These are phyloP conservation scores for Corchorus capsularis DNA, from an alignment of 345 rosid species.

Conservation along the genomic window DNA sequence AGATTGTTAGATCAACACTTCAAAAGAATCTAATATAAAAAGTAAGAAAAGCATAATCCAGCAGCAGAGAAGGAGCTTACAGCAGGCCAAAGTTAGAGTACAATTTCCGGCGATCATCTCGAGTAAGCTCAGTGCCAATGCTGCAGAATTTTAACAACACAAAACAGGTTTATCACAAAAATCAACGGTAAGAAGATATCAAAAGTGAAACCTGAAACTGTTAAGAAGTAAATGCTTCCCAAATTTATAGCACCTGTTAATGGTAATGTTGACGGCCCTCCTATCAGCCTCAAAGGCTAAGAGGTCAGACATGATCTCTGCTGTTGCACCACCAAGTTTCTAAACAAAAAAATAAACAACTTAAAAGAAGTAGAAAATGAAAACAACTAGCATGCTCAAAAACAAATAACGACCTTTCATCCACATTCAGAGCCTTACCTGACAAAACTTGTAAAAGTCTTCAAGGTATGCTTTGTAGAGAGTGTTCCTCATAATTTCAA, in stretches of 20 bases:
- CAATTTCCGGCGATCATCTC: slow-evolving; percentile 94
- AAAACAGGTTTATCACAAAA: neutral
- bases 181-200: neutral
- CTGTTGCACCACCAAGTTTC: slow-evolving; percentile 99
- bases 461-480: slow-evolving; percentile 97
- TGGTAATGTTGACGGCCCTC: slow-evolving; percentile 94
- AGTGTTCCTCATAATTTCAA: slow-evolving; percentile 94
- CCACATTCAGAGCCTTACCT: slow-evolving; percentile 49
- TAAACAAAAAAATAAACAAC: slow-evolving; percentile 14
- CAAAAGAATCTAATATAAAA: neutral
- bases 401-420: slow-evolving; percentile 11
- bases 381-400: neutral
- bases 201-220: neutral
- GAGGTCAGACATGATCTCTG: slow-evolving; percentile 98
- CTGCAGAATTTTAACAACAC: slow-evolving; percentile 41
- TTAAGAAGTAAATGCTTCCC: neutral
- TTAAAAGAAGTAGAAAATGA: neutral
- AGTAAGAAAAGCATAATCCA: neutral
- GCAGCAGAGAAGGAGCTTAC: slow-evolving; percentile 43
- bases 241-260: slow-evolving; percentile 62
- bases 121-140: slow-evolving; percentile 98
- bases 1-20: slow-evolving; percentile 14
- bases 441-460: slow-evolving; percentile 94
- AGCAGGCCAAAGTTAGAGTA: slow-evolving; percentile 94
- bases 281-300: slow-evolving; percentile 96